Evolutionary conservation across 768 basidiomycete genomes (phyloP), one percentile per base, ranked within the genome.

Genomic region (Coprinopsis sp.): DNA sequence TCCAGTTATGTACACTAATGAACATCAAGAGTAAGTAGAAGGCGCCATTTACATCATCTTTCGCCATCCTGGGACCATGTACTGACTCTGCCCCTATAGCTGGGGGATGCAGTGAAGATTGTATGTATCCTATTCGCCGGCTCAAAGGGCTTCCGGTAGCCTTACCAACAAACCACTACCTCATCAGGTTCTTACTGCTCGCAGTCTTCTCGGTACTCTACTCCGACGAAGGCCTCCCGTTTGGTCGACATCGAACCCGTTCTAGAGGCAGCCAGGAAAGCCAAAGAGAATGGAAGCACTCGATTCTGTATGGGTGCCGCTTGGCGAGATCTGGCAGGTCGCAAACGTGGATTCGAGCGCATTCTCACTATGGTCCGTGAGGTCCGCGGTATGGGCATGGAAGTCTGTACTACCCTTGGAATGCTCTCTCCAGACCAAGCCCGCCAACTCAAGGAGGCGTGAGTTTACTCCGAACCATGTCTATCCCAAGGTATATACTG

Each of bases 301-400:
- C 77, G 95, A 22, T 98, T 98, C 69, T 98, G 95, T 65, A 98
- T 97, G 95, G 95, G 95, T 48, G 94, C 95, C 3, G 95, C 95
- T 4, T 99, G 95, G 95, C 75, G 95, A 53, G 95, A 96, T 62
- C 78, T 97, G 46, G 82, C 87, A 8, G 92, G 95, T 2, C 79
- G 91, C 52, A 96, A 95, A 65, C 77, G 89, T 33, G 93, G 94
- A 0, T 98, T 98, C 54, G 90, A 96, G 62, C 79, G 81, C 57
- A 97, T 98, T 57, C 69, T 98, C 52, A 72, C 81, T 52, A 98
- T 98, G 93, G 94, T 98, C 47, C 74, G 76, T 28, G 79, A 90
- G 64, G 82, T 91, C 63, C 82, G 94, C 53, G 88, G 79, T 16
- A 93, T 97, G 90, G 94, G 86, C 31, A 96, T 99, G 95, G 95